phyloP scores from a whole-genome alignment of 257 asterid species.

The Solanum sparsipilum region DNA sequence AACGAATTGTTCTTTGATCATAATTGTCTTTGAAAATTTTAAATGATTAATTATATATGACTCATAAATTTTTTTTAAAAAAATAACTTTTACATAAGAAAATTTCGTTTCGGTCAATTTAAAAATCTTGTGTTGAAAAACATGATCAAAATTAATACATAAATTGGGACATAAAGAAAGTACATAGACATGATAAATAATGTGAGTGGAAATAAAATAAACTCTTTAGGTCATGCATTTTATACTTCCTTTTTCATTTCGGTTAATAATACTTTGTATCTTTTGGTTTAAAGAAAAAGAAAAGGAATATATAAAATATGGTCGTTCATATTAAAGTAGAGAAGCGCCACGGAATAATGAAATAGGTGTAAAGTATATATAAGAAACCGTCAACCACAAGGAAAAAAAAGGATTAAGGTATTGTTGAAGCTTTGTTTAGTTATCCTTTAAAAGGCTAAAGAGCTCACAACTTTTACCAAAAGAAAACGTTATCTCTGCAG shows the following conservation, averaged over 20 bases:
- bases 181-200: not conserved
- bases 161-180: not conserved
- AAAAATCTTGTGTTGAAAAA: not conserved
- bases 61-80: too few species aligned
- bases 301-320: not conserved
- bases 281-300: not conserved
- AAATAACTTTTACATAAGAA: too few species aligned
- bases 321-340: not conserved
- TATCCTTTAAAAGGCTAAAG: not conserved
- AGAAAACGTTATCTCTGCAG: not conserved
- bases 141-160: not conserved
- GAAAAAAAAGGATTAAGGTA: not conserved
- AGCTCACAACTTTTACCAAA: not conserved
- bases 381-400: not conserved
- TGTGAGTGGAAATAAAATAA: not conserved
- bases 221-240: not conserved
- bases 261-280: not conserved
- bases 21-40: not conserved
- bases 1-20: not conserved
- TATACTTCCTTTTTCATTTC: not conserved
- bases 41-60: too few species aligned
- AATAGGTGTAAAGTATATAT: not conserved
- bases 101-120: not conserved
- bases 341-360: not conserved
- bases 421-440: not conserved